Percentiles rank a stretch among this genome's conserved stretches.
Evolutionary conservation across 257 asterid species (phyloP).

Genomic region (Solanum phureja): DNA sequence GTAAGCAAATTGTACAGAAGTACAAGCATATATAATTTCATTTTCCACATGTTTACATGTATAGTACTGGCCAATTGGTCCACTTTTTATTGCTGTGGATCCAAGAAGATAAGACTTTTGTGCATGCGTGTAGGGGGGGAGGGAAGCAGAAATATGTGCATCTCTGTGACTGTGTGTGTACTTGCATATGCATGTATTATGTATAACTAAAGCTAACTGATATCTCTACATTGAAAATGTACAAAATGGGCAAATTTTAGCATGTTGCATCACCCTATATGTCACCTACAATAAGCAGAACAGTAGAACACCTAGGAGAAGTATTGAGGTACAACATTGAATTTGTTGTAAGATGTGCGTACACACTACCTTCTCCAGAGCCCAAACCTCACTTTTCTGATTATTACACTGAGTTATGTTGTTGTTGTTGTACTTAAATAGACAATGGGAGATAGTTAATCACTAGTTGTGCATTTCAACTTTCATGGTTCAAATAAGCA

Average conservation of each 20-base stretch:
- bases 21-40: background rate
- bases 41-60: background rate
- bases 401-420: background rate
- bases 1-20: background rate
- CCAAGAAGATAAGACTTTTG: background rate
- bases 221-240: background rate
- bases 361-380: too few species aligned
- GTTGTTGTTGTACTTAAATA: conserved; percentile 15
- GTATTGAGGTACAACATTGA: background rate
- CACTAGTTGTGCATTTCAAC: too few species aligned
- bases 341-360: background rate
- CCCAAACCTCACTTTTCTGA: too few species aligned
- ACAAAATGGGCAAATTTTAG: background rate
- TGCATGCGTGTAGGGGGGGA: background rate
- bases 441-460: background rate
- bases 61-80: background rate
- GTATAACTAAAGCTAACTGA: background rate
- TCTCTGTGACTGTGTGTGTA: background rate
- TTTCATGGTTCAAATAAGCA: background rate
- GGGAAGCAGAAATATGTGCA: background rate
- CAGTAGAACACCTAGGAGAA: background rate
- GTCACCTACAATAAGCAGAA: background rate
- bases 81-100: background rate
- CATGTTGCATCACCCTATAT: background rate
- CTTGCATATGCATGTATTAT: background rate